Evolutionary conservation across 2,329 filamentous ascomycete species (phyloP), one percentile per base, ranked within the genome.

Genomic region (Penicillium sp.): DNA sequence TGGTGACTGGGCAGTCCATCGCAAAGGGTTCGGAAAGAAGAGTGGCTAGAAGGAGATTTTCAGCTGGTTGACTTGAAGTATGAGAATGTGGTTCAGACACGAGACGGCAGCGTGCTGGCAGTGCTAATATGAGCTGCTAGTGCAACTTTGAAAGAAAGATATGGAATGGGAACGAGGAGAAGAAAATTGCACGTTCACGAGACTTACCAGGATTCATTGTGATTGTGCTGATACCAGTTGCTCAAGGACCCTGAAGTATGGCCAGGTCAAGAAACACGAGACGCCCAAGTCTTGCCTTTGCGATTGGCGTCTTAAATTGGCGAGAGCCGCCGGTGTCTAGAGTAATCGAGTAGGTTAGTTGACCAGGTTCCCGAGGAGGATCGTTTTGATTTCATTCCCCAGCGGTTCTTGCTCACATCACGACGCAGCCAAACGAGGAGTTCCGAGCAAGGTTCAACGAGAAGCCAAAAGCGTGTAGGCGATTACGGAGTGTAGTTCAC

Each of bases 1-100:
- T 73, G 58, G 74, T 73, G 49, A 75, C 72, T 26, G 77, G 72
- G 67, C 74, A 75, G 60, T 78, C 77, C 73, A 80, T 61, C 68
- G 72, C 60, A 75, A 78, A 65, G 71, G 69, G 62, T 64, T 78
- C 58, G 74, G 79, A 62, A 73, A 72, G 60, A 76, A 72, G 70
- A 66, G 68, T 67, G 57, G 70, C 69, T 68, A 56, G 56, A 61
- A 54, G 24, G 59, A 56, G 57, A 8, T 17, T 6, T 30, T 58
- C 33, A 53, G 15, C 26, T 53, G 38, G 1, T 17, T 53, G n/a
- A 45, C 35, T 13, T 12, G 13, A 15, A 22, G 45, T 53, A 26
- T n/a, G 15, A 40, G 35, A 12, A 8, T 8, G 19, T 24, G 2
- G 10, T n/a, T 24, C 19, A 26, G 7, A 24, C 17, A 26, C 7